These are phyloP conservation scores for Zopfochytrium polystomum DNA, from an alignment of 371 early-diverging fungal species.

Conservation along the genomic window DNA sequence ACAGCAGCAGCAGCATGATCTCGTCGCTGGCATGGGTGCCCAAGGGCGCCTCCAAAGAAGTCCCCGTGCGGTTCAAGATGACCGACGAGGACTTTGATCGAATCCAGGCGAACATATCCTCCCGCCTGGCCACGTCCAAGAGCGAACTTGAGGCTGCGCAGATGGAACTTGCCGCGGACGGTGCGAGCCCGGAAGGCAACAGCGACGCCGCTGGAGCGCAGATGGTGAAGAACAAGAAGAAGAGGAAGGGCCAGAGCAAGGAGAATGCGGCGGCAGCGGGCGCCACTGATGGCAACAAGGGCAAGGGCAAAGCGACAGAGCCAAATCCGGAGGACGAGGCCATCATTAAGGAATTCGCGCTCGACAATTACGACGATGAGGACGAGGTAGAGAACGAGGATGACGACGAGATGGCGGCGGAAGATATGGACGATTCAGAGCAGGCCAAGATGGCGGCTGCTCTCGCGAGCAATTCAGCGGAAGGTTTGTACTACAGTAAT, in stretches of 20 bases:
- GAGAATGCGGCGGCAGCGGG: constrained; percentile 8
- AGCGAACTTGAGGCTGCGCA: constrained; percentile 61
- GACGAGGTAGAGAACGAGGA: too few species aligned
- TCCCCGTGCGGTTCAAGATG: constrained; percentile 73
- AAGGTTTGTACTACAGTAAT: too few species aligned
- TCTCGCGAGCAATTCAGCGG: too few species aligned
- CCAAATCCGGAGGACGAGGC: constrained; percentile 19
- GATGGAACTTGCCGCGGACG: too few species aligned
- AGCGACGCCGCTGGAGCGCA: constrained; percentile 15
- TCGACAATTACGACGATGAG: constrained; percentile 34
- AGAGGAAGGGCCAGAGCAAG: constrained; percentile 22
- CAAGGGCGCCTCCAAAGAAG: constrained; percentile 78
- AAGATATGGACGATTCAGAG: constrained; percentile 28
- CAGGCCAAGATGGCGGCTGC: too few species aligned
- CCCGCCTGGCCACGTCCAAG: constrained; percentile 70
- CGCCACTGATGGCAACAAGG: constrained; percentile 5
- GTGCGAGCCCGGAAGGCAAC: too few species aligned
- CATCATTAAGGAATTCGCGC: constrained; percentile 25
- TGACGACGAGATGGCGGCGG: constrained; percentile 25
- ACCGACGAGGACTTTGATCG: constrained; percentile 82
- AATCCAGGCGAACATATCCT: constrained; percentile 66
- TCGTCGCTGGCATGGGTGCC: constrained; percentile 66
- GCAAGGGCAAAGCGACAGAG: neutral
- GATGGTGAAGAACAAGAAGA: constrained; percentile 25
- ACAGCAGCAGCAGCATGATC: constrained; percentile 27